phyloP scores from a whole-genome alignment of 1,284 basidiomycete genomes.

The Coniophora puteana region DNA sequence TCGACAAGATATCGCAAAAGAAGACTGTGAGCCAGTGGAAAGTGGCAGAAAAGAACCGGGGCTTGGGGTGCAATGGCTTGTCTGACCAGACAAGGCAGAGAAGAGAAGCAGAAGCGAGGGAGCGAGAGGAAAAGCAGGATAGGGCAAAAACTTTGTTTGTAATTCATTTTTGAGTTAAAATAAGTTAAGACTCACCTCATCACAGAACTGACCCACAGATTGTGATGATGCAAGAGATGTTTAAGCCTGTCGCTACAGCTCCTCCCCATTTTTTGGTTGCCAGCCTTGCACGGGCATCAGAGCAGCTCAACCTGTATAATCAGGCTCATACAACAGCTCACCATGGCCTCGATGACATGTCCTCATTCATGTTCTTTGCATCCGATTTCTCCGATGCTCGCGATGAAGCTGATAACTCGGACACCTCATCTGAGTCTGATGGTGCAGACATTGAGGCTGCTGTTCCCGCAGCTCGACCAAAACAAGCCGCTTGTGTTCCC shows the following conservation, averaged over 20 bases:
- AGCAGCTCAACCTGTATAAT: neutral
- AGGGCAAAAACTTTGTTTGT: no score
- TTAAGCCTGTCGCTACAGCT: neutral
- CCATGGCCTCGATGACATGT: neutral
- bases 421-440: neutral
- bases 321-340: neutral
- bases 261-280: no score
- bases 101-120: no score
- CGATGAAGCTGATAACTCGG: neutral
- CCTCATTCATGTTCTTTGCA: neutral
- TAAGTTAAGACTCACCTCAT: neutral
- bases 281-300: no score
- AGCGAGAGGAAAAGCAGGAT: no score
- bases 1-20: neutral
- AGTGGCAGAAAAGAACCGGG: constrained; percentile 6
- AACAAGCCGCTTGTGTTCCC: constrained; percentile 5
- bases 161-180: no score
- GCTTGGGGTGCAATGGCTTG: neutral
- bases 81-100: neutral
- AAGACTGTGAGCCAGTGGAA: constrained; percentile 5
- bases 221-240: constrained; percentile 1
- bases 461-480: neutral
- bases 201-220: constrained; percentile 1
- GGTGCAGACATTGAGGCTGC: neutral
- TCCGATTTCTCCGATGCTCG: neutral